Evolutionary conservation across 1,284 basidiomycete species (phyloP).

Genomic region (Ustilago hordei): DNA sequence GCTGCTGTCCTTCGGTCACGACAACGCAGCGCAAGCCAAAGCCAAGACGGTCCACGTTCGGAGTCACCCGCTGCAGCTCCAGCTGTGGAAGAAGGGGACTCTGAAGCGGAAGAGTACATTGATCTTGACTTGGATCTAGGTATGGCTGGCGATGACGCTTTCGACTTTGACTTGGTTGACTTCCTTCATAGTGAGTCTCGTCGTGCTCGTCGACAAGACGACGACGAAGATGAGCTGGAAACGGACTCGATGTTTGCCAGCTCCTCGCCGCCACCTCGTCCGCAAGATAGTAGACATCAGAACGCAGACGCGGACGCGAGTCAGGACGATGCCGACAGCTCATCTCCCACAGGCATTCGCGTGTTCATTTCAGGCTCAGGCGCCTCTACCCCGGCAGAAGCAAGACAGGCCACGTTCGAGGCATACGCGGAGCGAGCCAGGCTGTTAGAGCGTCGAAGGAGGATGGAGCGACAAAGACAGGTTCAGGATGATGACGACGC

Average conservation of each 20-base stretch:
- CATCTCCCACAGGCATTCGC: slow-evolving; percentile 18
- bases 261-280: slow-evolving; percentile 6
- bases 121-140: slow-evolving; percentile 43
- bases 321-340: slow-evolving; percentile 4
- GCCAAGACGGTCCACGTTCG: slow-evolving; percentile 13
- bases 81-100: slow-evolving; percentile 16
- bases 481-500: background rate
- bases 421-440: slow-evolving; percentile 44
- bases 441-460: slow-evolving; percentile 27
- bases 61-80: background rate
- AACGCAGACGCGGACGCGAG: slow-evolving; percentile 7
- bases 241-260: background rate
- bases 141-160: slow-evolving; percentile 33
- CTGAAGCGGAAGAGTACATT: slow-evolving; percentile 33
- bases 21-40: slow-evolving; percentile 28
- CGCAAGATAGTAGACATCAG: background rate
- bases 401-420: slow-evolving; percentile 45
- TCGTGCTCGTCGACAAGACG: slow-evolving; percentile 15
- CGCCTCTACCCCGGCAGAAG: slow-evolving; percentile 39
- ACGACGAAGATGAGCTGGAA: background rate
- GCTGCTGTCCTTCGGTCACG: slow-evolving; percentile 40
- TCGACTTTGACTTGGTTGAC: slow-evolving; percentile 43
- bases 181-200: slow-evolving; percentile 32
- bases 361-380: slow-evolving; percentile 38
- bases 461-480: slow-evolving; percentile 21